Evolutionary conservation across 805 yeast species (phyloP).

Genomic region (Dipodascus geniculatus): DNA sequence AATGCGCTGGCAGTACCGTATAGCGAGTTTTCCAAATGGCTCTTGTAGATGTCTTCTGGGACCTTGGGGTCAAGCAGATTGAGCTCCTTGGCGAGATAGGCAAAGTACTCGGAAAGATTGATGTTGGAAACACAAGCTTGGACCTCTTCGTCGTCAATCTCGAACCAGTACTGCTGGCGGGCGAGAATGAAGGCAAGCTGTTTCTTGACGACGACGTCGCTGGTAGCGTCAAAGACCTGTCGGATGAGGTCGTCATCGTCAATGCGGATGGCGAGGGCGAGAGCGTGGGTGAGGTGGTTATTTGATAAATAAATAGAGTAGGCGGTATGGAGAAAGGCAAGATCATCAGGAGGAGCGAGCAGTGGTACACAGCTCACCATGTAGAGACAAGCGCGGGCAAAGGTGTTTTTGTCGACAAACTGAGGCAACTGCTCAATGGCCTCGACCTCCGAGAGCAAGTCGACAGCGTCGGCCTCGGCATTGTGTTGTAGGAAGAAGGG

Average conservation of each 20-base stretch:
- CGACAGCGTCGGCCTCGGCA: conserved; percentile 98
- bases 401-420: conserved; percentile 76
- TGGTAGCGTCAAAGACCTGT: conserved; percentile 71
- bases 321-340: conserved; percentile 77
- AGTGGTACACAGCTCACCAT: conserved; percentile 95
- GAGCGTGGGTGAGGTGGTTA: conserved; percentile 77
- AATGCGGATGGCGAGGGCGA: conserved; percentile 77
- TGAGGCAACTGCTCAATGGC: conserved; percentile 70
- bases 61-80: conserved; percentile 81
- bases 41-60: conserved; percentile 90
- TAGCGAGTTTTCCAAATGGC: conserved; percentile 68
- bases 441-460: conserved; percentile 81
- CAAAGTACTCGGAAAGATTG: conserved; percentile 65
- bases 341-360: conserved; percentile 89
- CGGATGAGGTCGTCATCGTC: conserved; percentile 70
- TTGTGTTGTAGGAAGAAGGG: conserved; percentile 88
- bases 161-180: conserved; percentile 73
- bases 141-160: conserved; percentile 41
- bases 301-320: conserved; percentile 71
- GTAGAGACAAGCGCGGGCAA: conserved; percentile 81
- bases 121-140: conserved; percentile 79
- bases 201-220: conserved; percentile 61
- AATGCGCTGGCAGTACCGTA: conserved; percentile 44
- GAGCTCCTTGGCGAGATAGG: conserved; percentile 73
- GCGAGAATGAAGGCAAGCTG: conserved; percentile 87